These are phyloP conservation scores for Camelina hispida DNA, from an alignment of 345 rosid species.

Conservation along the genomic window DNA sequence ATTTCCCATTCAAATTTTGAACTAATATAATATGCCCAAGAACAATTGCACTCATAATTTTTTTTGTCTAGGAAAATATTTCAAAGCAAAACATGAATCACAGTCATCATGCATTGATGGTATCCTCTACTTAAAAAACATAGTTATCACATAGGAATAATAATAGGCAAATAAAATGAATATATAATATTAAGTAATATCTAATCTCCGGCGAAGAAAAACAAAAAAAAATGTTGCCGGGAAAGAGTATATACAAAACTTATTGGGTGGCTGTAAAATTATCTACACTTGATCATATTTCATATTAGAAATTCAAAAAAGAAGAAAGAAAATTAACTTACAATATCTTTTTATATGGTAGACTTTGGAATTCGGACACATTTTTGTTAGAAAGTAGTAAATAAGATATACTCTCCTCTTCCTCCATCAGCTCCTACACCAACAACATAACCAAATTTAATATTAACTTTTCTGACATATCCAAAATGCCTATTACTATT, in stretches of 20 bases:
- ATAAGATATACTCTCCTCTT: slow-evolving; percentile 15
- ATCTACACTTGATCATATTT: slow-evolving; percentile 42
- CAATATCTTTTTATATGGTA: slow-evolving; percentile 5
- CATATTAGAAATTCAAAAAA: slow-evolving; percentile 1
- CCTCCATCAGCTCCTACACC: slow-evolving; percentile 27
- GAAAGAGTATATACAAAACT: slow-evolving; percentile 35
- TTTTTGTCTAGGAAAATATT: neutral
- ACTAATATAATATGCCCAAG: neutral
- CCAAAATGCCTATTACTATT: too few species aligned
- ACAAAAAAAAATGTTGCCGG: slow-evolving; percentile 14
- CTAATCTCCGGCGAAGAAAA: slow-evolving; percentile 6
- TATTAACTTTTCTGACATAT: slow-evolving; percentile 8
- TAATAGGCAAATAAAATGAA: neutral
- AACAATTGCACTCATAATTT: slow-evolving; percentile 2
- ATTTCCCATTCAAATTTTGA: slow-evolving; percentile 15
- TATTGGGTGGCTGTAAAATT: slow-evolving; percentile 17
- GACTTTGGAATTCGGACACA: slow-evolving; percentile 5
- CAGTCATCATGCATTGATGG: neutral
- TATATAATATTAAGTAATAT: neutral
- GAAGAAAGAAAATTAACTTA: slow-evolving; percentile 14
- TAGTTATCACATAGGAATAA: neutral
- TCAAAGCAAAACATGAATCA: neutral
- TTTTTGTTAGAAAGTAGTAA: slow-evolving; percentile 24
- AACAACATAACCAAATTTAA: slow-evolving; percentile 3
- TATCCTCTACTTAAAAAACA: neutral